Conservation (phyloP, 2,329 filamentous ascomycete species). For the Zasmidium angulare region DNA sequence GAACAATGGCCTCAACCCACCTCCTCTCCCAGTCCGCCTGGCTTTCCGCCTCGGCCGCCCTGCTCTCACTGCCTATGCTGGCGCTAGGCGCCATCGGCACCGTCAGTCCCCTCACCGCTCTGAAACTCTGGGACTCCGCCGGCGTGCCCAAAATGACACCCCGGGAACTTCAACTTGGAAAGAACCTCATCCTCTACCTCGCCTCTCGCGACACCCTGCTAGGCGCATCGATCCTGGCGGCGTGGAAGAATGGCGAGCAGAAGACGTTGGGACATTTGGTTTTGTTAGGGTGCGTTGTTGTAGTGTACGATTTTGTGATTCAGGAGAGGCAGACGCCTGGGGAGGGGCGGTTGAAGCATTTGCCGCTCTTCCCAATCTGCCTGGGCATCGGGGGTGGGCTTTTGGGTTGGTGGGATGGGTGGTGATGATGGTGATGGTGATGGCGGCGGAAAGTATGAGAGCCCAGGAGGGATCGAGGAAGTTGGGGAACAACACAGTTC, state of each 20-base stretch:
- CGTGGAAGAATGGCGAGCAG: neutral
- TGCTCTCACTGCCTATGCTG: neutral
- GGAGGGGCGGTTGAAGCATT: neutral
- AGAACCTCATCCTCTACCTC: neutral
- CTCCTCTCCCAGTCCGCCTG: neutral
- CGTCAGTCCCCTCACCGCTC: neutral
- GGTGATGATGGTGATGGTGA: neutral
- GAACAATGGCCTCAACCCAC: neutral
- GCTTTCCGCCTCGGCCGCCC: neutral
- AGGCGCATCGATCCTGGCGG: neutral
- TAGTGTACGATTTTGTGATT: neutral
- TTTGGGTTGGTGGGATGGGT: neutral
- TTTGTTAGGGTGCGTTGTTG: neutral
- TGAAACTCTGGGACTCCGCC: neutral
- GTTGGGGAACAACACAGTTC: too few species aligned
- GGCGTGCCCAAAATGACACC: neutral
- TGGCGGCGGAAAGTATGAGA: too few species aligned
- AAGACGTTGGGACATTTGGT: neutral
- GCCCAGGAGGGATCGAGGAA: too few species aligned
- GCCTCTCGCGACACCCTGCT: neutral
- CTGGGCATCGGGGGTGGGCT: neutral
- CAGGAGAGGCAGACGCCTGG: neutral
- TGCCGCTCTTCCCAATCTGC: neutral
- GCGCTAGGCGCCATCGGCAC: neutral
- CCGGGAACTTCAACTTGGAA: neutral